Base-by-base conservation (phyloP, 177 flowering plant species). In the Vitis hybrid region DNA sequence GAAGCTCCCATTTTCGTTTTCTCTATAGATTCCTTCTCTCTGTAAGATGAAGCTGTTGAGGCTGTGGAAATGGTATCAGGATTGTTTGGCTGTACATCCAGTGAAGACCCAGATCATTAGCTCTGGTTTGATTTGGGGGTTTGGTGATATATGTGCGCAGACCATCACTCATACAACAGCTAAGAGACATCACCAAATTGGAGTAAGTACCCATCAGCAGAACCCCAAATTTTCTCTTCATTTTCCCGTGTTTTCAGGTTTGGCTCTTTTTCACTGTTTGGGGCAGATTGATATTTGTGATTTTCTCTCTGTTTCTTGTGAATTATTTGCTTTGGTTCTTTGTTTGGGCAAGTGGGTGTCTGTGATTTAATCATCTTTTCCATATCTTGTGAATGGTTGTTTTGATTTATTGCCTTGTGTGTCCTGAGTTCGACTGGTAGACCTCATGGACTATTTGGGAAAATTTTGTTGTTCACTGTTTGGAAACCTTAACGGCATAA, bases 41-140 rank as follows among this genome's bases (percentile, higher is more conserved):
- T 2, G 26, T 26, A 11, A 3, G 52, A 12, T 12, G 65, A 26
- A 58, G 62, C 77, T 83, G 79, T 60, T 74, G 72, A 74, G 55
- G 68, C 8, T 77, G 62, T 83, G 87, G 87, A 81, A 62, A 76
- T 79, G 78, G 84, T 83, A 83, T 62, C 87, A 79, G 75, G 78
- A 75, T 34, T 83, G 83, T 67, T 69, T 83, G 72, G 57, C 77
- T 1, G 72, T 73, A 0, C 87, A 83, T 57, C 87, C 86, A 12
- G 74, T 83, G 40, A 83, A 83, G 75, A 83, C 87, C 3, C 84
- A 83, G 69, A 61, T 81, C 55, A 65, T 83, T 34, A 81, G 87
- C 78, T 83, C 87, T 0, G 87, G 81, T 4, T 11, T 83, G 51
- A 72, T 83, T 19, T 83, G 87, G 87, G 87, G 83, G 2, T 13